A percentile compares a stretch with the other conserved stretches of the same genome.
phyloP scores from a whole-genome alignment of 768 basidiomycete species.

The Mrakia frigida region DNA sequence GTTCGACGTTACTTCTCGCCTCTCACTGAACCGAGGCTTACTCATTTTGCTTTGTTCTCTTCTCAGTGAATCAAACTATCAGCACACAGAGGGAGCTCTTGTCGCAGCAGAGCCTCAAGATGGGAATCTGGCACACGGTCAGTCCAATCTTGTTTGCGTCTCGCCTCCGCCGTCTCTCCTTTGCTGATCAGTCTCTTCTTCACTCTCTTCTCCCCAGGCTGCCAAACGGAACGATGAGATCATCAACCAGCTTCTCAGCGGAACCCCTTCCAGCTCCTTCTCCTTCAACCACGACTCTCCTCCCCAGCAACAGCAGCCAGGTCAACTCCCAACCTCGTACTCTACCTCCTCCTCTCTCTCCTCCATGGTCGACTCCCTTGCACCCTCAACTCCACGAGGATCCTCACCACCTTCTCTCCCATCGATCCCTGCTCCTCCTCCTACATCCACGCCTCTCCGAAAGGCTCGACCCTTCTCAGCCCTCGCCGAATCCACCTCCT shows the following conservation, averaged over 20 bases:
- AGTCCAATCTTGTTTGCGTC: neutral
- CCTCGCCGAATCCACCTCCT: neutral
- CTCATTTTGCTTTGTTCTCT: neutral
- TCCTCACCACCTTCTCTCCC: neutral
- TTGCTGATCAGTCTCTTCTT: neutral
- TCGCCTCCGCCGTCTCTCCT: neutral
- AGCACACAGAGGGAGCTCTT: slow-evolving; percentile 12
- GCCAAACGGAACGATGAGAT: slow-evolving; percentile 13
- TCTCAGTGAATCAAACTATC: slow-evolving; percentile 10
- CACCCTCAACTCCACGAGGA: neutral
- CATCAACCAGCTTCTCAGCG: slow-evolving; percentile 17
- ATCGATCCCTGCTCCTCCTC: neutral
- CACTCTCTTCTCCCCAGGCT: neutral
- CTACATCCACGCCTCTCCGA: neutral
- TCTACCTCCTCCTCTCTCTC: neutral
- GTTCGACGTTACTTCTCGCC: neutral
- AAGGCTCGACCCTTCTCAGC: no score
- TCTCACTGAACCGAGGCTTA: no score
- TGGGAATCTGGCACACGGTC: slow-evolving; percentile 20
- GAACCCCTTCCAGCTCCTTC: neutral
- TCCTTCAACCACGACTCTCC: neutral
- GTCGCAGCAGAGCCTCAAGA: neutral
- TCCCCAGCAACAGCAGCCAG: neutral
- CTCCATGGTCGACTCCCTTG: neutral
- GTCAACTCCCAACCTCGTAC: neutral